Base-by-base conservation (phyloP, 2,329 filamentous ascomycete genomes). In the Cryphonectria naterciae region DNA sequence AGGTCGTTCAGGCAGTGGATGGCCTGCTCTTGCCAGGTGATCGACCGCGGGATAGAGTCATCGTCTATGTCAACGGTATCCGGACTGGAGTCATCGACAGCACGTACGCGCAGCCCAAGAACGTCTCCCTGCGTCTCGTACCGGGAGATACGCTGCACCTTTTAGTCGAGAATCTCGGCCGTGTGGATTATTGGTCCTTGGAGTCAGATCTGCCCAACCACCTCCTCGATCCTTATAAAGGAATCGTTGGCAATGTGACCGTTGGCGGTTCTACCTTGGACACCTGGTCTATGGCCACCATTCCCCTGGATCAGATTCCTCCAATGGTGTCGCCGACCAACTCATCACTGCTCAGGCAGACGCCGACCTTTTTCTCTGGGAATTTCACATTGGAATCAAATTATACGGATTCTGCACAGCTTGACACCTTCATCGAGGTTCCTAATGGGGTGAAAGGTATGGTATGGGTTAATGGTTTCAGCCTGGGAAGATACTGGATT, bases 141-240 rank as follows among this genome's bases (percentile, higher is more conserved):
- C 73, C 75, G 1, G 83, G 82, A 7, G 83, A 85, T 72, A 78
- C 74, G 35, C 72, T 86, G 6, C 78, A 81, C 69, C 79, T 86
- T 0, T 75, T 86, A 4, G 81, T 86, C 1, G 85, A 87, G 75
- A 87, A 86, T 65, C 78, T 87, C n/a, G 85, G 85, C 1, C 80
- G 85, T 2, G 83, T 86, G 1, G 82, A 86, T 72, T 85, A 83
- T 71, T 73, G 60, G 54, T 73, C 71, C 22, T 63, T 70, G 10
- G 71, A 71, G 35, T 65, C 68, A 13, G 65, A 60, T 8, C 54
- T 67, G 13, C 80, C 80, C 64, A 80, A 81, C 2, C 75, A 77
- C 6, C 77, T 85, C 13, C 77, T 77, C 7, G 84, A 87, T 46
- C 85, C 81, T 35, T 78, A 77, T 32, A 86, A 86, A 73, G 85